Evolutionary conservation across 2,329 filamentous ascomycete genomes (phyloP), one percentile per base, ranked within the genome.

Genomic region (Aspergillus hiratsukae): DNA sequence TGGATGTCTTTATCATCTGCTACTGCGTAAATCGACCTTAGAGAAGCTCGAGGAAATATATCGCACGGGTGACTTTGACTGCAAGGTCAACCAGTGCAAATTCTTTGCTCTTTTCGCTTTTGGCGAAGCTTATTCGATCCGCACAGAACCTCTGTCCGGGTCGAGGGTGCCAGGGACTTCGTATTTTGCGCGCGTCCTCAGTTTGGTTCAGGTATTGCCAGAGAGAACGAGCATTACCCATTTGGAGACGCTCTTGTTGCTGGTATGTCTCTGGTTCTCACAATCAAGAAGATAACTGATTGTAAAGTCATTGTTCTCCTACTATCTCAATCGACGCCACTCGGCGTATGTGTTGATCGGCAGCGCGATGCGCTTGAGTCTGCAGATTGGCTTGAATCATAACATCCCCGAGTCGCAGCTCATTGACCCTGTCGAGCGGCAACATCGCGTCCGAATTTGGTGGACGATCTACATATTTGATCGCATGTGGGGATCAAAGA

Each of bases 401-500:
- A 66, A 73, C 43, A 71, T 75, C 31, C 68, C 71, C 14, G 71
- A 72, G 49, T 69, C 68, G 21, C 69, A 72, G 51, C 60, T 70
- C 27, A 70, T 74, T 28, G 68, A 71, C 48, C 68, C 72, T 0
- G 71, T 69, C 0, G 80, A 80, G 10, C 66, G 68, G 27, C 69
- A 74, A 54, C 72, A 74, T 37, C 69, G 71, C 1, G 65, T 73
- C 29, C 62, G 71, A 19, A 70, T 74, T 25, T 74, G 71, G 71
- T 74, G 72, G 72, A 73, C 71, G 8, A 72, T 73, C 48, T 74
- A 73, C 57, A 72, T 71, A 21, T 73, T 72, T 41, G 71, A 74
- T 54, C 73, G 79, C 2, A 76, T 81, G 69, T 80, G 75, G 73
- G 77, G 77, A 3, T 77, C 78, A 0, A 78, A 80, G 49, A 72